Evolutionary conservation across 2,329 filamentous ascomycete species (phyloP), one percentile per base, ranked within the genome.

Genomic region (Claviceps capensis): DNA sequence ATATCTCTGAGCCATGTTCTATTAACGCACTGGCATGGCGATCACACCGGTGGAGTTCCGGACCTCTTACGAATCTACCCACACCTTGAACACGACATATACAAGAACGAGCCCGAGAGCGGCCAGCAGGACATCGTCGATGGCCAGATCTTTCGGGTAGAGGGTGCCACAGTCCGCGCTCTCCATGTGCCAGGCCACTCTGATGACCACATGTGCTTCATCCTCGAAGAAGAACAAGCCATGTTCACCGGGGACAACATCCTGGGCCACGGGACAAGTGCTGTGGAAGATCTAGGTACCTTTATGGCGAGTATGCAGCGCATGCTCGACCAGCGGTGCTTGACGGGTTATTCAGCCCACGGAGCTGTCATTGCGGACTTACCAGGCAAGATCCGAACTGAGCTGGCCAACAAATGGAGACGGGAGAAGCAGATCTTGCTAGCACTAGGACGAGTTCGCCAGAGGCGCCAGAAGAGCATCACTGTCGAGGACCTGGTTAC

Each of bases 221-320:
- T 85, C 1, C 75, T 82, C 49, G 61, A 60, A 14, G 82, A 86
- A 59, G 81, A 86, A 58, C 72, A 80, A 55, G 79, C 82, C 16
- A 74, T 88, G 62, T 86, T 88, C 64, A 87, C 83, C 0, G 85
- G 81, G 3, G 85, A 88, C 65, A 88, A 86, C 59, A 81, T 88
- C 5, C 72, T 88, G 1, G 85, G 85, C 3, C 83, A 88, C 52
- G 85, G 85, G 4, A 87, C 83, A 3, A 79, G 79, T 6, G 85
- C 87, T 0, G 88, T 86, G 55, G 83, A 87, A 62, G 78, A 87
- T 54, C 70, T 88, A 3, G 69, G 68, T 0, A 64, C 68, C 0
- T 89, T 87, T 61, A 70, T 88, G 59, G 59, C 64, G 6, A 83
- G 77, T 50, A 67, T 90, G 34, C 67, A 76, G 22, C 67, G 68